Conservation (phyloP, 768 basidiomycete species). For the Leccinum olivaceopallidum region DNA sequence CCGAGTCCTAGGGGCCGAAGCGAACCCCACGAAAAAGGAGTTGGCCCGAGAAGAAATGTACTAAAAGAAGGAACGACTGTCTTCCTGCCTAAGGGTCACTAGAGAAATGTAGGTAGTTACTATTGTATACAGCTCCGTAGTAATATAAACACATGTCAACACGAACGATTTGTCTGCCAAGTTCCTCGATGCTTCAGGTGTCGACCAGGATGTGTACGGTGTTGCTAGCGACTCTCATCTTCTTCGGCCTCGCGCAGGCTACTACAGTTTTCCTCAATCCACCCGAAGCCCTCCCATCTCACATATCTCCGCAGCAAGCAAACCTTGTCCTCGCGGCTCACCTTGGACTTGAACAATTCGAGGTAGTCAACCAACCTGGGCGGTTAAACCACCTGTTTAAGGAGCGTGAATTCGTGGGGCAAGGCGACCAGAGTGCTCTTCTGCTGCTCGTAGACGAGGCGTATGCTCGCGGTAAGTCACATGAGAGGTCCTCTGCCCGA, state of each 20-base stretch:
- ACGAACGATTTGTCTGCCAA: background rate
- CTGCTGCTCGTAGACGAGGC: constrained; percentile 57
- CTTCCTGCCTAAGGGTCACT: too few relatives aligned
- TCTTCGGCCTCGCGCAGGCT: constrained; percentile 44
- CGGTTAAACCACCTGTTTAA: constrained; percentile 22
- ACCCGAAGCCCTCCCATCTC: constrained; percentile 35
- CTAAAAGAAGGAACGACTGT: too few relatives aligned
- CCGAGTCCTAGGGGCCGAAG: constrained; percentile 38
- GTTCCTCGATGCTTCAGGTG: background rate
- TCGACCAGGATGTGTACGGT: constrained; percentile 18
- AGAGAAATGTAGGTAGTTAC: too few relatives aligned
- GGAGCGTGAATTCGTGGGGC: constrained; percentile 56
- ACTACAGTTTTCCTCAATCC: constrained; percentile 64
- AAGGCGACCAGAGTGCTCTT: constrained; percentile 50
- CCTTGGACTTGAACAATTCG: constrained; percentile 69
- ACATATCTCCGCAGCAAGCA: constrained; percentile 52
- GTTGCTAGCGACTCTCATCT: constrained; percentile 28
- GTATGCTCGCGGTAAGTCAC: constrained; percentile 52
- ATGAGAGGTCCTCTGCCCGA: background rate
- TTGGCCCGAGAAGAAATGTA: too few relatives aligned
- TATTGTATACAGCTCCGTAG: background rate
- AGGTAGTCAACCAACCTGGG: constrained; percentile 42
- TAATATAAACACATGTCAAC: constrained; percentile 32
- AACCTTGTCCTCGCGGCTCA: constrained; percentile 65
- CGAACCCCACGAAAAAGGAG: constrained; percentile 1